Conservation (phyloP, 176 grass and related monocot species). For the Luzula sylvatica region DNA sequence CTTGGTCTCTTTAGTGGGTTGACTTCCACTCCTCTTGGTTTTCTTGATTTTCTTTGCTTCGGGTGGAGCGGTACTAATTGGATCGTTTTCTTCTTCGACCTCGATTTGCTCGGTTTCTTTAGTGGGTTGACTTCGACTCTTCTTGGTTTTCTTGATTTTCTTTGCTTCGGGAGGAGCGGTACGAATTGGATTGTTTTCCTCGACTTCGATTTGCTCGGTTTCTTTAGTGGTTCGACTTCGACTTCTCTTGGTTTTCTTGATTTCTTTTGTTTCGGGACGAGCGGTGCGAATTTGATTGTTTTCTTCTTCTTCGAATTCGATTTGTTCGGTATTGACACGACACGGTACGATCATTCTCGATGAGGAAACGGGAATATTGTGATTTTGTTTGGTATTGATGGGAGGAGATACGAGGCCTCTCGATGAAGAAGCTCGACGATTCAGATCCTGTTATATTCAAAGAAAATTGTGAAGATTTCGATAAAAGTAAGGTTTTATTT, state of each 20-base stretch:
- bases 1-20: background rate
- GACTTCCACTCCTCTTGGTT: background rate
- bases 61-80: background rate
- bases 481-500: no score
- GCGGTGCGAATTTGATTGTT: background rate
- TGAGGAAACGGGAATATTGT: background rate
- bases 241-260: background rate
- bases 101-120: background rate
- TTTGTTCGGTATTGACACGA: conserved; percentile 6
- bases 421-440: conserved; percentile 3
- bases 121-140: no score
- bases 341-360: background rate
- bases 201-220: background rate
- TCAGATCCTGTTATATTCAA: conserved; percentile 1
- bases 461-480: background rate
- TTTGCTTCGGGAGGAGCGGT: no score
- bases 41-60: background rate
- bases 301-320: background rate
- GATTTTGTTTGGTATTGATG: conserved; percentile 6
- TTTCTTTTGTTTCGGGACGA: background rate
- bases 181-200: background rate
- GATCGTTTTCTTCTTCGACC: background rate
- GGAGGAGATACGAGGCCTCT: background rate
- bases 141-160: no score
- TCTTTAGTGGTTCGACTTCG: background rate